Base-by-base conservation (phyloP, 1,284 basidiomycete genomes). In the Amylostereum areolatum region DNA sequence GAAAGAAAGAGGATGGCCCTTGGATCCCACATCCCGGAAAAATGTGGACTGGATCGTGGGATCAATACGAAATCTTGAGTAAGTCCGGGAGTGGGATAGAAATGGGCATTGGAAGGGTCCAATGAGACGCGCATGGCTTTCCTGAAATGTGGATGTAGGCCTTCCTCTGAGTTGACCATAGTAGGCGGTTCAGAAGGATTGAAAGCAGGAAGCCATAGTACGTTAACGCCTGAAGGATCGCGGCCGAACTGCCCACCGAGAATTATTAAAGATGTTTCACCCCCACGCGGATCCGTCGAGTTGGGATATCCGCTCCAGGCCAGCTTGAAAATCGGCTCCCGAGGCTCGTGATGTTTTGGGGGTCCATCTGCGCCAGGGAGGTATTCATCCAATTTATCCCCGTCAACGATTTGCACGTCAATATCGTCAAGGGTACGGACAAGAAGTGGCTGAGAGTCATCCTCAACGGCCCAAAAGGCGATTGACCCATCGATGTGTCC, bases 271-370 rank as follows among this genome's bases (percentile, higher is more conserved):
- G 81, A 72, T 1, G 89, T 90, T 42, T 82, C 78, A 3, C 85
- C 85, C 33, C 80, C 78, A 48, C 80, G 71, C 11, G 79, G 75
- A 65, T 84, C 81, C 3, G 71, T 62, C 3, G 79, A 77, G 55
- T 85, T 81, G 0, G 82, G 72, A 63, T 86, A 91, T 1, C 78
- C 75, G 48, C 83, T 86, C 94, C 94, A 97, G 0, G 85, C 72
- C 4, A 97, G 73, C 64, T 92, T 93, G 75, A 91, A 95, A 41
- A 97, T 83, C 1, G 93, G 91, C 62, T 96, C 92, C 53, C 83
- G 72, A 3, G 66, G 59, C 2, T 49, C 55, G 30, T 59, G 49
- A 50, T 40, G 45, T 43, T 46, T 27, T 48, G 44, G 39, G 48
- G 24, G 12, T 25, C 49, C 28, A 24, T 49, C 39, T 6, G 56